Conservation (phyloP, 164 flowering plant genomes). For the Liriodendron chinense region DNA sequence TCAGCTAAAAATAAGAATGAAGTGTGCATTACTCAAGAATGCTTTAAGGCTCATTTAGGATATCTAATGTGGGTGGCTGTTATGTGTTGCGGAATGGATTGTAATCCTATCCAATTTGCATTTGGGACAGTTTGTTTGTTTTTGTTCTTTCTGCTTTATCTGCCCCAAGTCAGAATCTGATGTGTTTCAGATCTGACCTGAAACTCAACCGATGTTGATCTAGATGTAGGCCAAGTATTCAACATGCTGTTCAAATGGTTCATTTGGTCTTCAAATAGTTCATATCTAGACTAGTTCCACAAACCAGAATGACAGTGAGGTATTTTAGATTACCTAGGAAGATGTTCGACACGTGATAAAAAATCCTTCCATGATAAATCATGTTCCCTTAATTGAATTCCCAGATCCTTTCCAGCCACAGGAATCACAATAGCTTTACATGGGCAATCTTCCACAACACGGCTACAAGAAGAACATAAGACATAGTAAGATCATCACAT, state of each 20-base stretch:
- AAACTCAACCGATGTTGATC: no score
- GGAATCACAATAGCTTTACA: constrained; percentile 72
- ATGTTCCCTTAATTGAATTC: constrained; percentile 54
- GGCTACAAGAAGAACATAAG: constrained; percentile 43
- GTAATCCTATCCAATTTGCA: no score
- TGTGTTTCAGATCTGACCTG: no score
- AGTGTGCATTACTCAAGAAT: neutral
- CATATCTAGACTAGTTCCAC: neutral
- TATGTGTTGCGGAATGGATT: no score
- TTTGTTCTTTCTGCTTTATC: no score
- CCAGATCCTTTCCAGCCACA: constrained; percentile 53
- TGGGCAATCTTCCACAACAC: constrained; percentile 70
- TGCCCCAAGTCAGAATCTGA: no score
- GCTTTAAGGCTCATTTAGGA: neutral
- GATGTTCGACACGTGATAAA: constrained; percentile 39
- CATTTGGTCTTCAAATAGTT: neutral
- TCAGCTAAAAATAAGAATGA: neutral
- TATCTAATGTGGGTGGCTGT: no score
- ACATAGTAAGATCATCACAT: no score
- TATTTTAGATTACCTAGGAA: constrained; percentile 48
- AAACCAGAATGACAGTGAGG: neutral
- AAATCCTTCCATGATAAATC: constrained; percentile 80
- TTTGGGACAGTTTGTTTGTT: no score
- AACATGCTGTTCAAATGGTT: no score
- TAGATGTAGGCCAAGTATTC: no score